A percentile compares a stretch with the other conserved stretches of the same genome.
Evolutionary conservation across 805 yeast genomes (phyloP).

Genomic region (Monosporozyma siamensis): DNA sequence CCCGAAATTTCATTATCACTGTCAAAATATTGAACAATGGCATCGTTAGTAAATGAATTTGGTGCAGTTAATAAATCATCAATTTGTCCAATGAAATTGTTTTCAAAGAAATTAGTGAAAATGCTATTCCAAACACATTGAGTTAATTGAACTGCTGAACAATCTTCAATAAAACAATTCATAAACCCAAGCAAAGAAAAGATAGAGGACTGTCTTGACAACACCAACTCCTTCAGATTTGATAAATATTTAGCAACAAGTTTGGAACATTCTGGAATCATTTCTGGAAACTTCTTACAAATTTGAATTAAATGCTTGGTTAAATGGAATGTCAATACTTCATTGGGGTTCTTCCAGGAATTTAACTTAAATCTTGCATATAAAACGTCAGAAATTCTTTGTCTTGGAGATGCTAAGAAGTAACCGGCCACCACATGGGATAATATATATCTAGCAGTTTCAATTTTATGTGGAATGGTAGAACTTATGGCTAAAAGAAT

Average conservation of each 20-base stretch:
- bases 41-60: conserved; percentile 19
- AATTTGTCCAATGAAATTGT: conserved; percentile 13
- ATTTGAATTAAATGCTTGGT: conserved; percentile 26
- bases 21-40: conserved; percentile 25
- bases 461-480: conserved; percentile 25
- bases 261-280: conserved; percentile 11
- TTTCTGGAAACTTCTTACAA: conserved; percentile 23
- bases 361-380: conserved; percentile 28
- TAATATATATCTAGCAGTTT: conserved; percentile 34
- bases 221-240: conserved; percentile 8
- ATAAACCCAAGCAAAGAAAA: conserved; percentile 34
- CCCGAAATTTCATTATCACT: conserved; percentile 23
- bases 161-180: conserved; percentile 23
- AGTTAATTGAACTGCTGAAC: conserved; percentile 10
- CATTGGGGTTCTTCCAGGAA: conserved; percentile 33
- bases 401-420: conserved; percentile 43
- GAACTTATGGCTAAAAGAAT: conserved; percentile 43
- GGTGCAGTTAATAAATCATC: conserved; percentile 13
- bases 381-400: conserved; percentile 35
- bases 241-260: conserved; percentile 24
- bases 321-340: conserved; percentile 30
- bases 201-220: conserved; percentile 13
- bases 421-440: conserved; percentile 37
- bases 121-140: conserved; percentile 15
- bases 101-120: conserved; percentile 8